Percentiles rank a stretch among this genome's conserved stretches.
Evolutionary conservation across 1,284 basidiomycete species (phyloP).

Genomic region (Tetrapyrgos nigripes): DNA sequence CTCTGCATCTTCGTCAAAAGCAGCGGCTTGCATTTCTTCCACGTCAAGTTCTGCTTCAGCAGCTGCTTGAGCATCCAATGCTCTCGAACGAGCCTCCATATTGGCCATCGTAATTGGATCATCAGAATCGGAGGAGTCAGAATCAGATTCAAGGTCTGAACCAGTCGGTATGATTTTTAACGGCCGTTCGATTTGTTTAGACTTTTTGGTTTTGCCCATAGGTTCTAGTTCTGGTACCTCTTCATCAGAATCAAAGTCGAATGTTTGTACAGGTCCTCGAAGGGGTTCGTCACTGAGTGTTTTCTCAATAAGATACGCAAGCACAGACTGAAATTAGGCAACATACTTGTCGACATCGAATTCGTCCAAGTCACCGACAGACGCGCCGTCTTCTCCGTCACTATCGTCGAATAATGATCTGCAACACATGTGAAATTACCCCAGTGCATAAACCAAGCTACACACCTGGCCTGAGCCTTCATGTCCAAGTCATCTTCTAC

Average conservation of each 20-base stretch:
- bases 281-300: slow-evolving; percentile 47
- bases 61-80: slow-evolving; percentile 70
- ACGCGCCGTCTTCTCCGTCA: slow-evolving; percentile 52
- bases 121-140: slow-evolving; percentile 53
- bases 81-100: slow-evolving; percentile 78
- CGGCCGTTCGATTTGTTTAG: slow-evolving; percentile 57
- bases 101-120: slow-evolving; percentile 74
- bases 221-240: slow-evolving; percentile 52
- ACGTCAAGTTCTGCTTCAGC: slow-evolving; percentile 72
- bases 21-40: slow-evolving; percentile 70
- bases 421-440: slow-evolving; percentile 9
- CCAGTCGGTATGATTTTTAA: slow-evolving; percentile 57
- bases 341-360: slow-evolving; percentile 49
- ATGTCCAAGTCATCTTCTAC: slow-evolving; percentile 56
- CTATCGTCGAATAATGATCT: slow-evolving; percentile 58
- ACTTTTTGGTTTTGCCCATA: slow-evolving; percentile 52
- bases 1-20: slow-evolving; percentile 59
- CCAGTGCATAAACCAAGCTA: slow-evolving; percentile 22
- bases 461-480: slow-evolving; percentile 51
- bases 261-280: slow-evolving; percentile 63
- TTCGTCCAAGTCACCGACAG: slow-evolving; percentile 55
- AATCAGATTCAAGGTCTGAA: slow-evolving; percentile 53
- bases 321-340: slow-evolving; percentile 3
- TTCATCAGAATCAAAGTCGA: slow-evolving; percentile 74
- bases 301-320: background rate